Conservation (phyloP, 495 filamentous ascomycete species). For the Pyronema domesticum region DNA sequence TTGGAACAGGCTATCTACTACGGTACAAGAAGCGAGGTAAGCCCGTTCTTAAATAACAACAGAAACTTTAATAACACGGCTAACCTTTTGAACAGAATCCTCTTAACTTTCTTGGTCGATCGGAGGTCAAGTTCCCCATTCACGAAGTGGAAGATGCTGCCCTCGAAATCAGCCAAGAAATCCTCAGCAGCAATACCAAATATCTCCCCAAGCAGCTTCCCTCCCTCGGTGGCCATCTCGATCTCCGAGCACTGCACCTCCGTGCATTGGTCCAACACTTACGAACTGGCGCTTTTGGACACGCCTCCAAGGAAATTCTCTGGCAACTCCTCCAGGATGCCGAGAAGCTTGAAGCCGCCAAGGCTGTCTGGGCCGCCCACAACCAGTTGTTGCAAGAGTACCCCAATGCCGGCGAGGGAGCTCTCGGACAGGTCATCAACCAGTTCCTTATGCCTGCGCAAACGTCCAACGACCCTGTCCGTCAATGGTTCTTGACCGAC, state of each 20-base stretch:
- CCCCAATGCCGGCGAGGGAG: constrained; percentile 17
- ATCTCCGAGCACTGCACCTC: constrained; percentile 48
- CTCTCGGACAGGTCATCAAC: constrained; percentile 11
- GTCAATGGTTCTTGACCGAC: constrained; percentile 20
- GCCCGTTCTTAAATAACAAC: constrained; percentile 1
- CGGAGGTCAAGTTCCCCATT: constrained; percentile 42
- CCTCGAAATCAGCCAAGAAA: constrained; percentile 57
- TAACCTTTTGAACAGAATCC: constrained; percentile 39
- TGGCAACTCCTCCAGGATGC: constrained; percentile 81
- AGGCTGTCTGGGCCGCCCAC: constrained; percentile 51
- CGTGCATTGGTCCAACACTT: constrained; percentile 53
- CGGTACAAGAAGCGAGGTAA: constrained; percentile 42
- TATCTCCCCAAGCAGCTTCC: constrained; percentile 52
- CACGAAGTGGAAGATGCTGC: constrained; percentile 64
- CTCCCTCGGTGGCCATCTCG: constrained; percentile 65
- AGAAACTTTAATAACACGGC: neutral
- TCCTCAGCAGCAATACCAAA: constrained; percentile 54
- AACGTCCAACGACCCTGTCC: constrained; percentile 13
- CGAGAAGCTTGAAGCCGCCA: constrained; percentile 76
- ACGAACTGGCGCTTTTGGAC: constrained; percentile 30
- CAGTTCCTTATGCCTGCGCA: constrained; percentile 8
- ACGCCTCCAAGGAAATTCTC: constrained; percentile 41
- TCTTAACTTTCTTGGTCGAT: constrained; percentile 51
- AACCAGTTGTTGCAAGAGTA: constrained; percentile 17
- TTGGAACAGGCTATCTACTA: constrained; percentile 91